phyloP scores from a whole-genome alignment of 768 basidiomycete genomes.

The Suillus bovinus region DNA sequence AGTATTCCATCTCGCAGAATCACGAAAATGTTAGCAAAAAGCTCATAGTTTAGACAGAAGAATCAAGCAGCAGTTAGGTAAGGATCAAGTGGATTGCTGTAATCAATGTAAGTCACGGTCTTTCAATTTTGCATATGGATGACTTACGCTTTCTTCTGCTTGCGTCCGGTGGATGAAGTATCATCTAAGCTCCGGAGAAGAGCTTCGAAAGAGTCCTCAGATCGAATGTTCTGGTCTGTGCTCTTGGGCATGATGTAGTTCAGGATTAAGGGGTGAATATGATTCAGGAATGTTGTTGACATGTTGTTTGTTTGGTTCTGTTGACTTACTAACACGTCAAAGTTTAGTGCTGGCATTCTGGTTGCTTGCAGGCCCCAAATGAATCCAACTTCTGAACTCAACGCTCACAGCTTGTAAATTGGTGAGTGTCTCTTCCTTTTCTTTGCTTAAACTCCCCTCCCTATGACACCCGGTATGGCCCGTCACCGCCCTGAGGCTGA shows the following conservation, averaged over 20 bases:
- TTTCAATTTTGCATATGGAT: not conserved
- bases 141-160: not conserved
- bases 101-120: not conserved
- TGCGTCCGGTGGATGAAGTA: not conserved
- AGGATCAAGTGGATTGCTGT: not conserved
- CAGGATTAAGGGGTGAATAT: too few species aligned
- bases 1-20: not conserved
- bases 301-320: too few species aligned
- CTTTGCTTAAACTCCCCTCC: too few species aligned
- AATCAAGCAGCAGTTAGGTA: not conserved
- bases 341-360: too few species aligned
- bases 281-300: too few species aligned
- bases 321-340: too few species aligned
- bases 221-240: not conserved
- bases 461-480: too few species aligned
- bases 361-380: too few species aligned
- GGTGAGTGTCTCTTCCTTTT: too few species aligned
- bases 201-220: not conserved
- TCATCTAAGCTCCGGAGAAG: not conserved
- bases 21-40: not conserved
- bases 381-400: too few species aligned
- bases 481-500: too few species aligned
- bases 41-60: not conserved
- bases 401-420: too few species aligned
- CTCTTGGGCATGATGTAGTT: not conserved